Conservation (phyloP, 148 eudicot genomes). For the Drosera capensis region DNA sequence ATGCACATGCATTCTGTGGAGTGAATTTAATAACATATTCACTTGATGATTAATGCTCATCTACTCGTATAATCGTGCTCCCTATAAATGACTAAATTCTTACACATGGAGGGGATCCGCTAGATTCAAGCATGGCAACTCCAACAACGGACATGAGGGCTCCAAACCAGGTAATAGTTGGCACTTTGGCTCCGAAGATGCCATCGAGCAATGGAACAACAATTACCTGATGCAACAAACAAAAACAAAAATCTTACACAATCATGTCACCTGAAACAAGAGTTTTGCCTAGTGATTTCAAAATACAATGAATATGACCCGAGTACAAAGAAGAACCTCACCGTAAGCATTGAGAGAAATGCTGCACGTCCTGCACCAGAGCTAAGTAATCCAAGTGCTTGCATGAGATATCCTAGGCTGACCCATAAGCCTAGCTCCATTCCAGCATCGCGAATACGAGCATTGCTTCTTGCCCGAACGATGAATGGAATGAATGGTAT, state of each 20-base stretch:
- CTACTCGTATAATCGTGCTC: too few species aligned
- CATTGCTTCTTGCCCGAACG: constrained; percentile 29
- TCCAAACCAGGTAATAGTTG: constrained; percentile 58
- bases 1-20: too few species aligned
- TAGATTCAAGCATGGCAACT: constrained; percentile 58
- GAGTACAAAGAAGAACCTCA: constrained; percentile 14
- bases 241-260: not conserved
- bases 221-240: constrained; percentile 34
- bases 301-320: not conserved
- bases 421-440: constrained; percentile 63
- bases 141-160: constrained; percentile 49
- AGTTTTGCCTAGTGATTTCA: not conserved
- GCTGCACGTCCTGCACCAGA: constrained; percentile 75
- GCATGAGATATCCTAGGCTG: constrained; percentile 55
- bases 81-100: too few species aligned
- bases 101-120: constrained; percentile 75
- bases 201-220: constrained; percentile 72
- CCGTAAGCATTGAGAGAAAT: constrained; percentile 53
- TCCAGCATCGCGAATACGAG: constrained; percentile 36
- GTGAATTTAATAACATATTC: too few species aligned
- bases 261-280: not conserved
- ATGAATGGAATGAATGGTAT: constrained; percentile 59
- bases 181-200: constrained; percentile 41
- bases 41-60: too few species aligned
- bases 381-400: constrained; percentile 64